Evolutionary conservation across 139 green algal genomes (phyloP).

Genomic region (Coelastrella sp.): DNA sequence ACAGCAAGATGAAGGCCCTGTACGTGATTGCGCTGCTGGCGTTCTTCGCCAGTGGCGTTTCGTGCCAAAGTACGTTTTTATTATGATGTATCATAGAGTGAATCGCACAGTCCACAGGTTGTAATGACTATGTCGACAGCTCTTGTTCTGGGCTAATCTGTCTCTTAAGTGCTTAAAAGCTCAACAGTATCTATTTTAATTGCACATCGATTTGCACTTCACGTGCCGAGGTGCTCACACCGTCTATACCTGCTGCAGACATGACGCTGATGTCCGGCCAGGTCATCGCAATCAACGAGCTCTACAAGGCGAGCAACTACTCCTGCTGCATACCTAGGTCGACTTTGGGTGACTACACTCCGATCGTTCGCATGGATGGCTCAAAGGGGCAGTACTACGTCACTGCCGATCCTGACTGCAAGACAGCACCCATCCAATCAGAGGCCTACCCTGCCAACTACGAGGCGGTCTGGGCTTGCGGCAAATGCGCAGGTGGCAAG

Average conservation of each 20-base stretch:
- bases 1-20: neutral
- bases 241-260: neutral
- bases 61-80: neutral
- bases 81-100: neutral
- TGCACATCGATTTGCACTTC: too few relatives aligned
- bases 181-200: too few relatives aligned
- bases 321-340: slow-evolving; percentile 23
- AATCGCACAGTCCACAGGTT: neutral
- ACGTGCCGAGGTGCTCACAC: neutral
- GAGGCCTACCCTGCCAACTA: neutral
- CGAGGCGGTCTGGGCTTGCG: neutral
- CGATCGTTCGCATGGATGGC: slow-evolving; percentile 15
- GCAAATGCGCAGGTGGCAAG: neutral
- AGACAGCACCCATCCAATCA: neutral
- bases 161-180: too few relatives aligned
- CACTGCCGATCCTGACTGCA: slow-evolving; percentile 33
- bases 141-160: too few relatives aligned
- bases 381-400: slow-evolving; percentile 23
- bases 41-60: neutral
- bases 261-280: slow-evolving; percentile 40
- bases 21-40: neutral
- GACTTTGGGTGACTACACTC: neutral
- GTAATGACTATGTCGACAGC: too few relatives aligned
- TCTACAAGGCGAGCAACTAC: slow-evolving; percentile 26
- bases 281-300: slow-evolving; percentile 9